phyloP scores from a whole-genome alignment of 495 filamentous ascomycete genomes.

The Hypoxylon lenormandii region DNA sequence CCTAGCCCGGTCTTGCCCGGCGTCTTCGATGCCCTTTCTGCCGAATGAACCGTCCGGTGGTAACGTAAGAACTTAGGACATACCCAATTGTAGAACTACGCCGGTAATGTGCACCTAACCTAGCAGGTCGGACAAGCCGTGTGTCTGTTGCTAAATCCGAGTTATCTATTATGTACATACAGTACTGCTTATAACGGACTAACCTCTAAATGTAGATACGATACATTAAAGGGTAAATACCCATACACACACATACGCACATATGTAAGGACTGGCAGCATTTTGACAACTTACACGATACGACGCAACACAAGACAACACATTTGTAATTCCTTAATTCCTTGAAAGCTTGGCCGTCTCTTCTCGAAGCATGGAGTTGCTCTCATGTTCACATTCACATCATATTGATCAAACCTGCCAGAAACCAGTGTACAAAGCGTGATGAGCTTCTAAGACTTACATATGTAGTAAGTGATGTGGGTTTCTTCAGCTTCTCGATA shows the following conservation, averaged over 20 bases:
- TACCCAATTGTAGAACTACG: not conserved
- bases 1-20: not conserved
- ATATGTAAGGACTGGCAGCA: not conserved
- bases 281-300: constrained; percentile 17
- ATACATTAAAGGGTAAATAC: not conserved
- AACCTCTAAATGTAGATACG: not conserved
- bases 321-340: constrained; percentile 41
- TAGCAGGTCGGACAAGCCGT: not conserved
- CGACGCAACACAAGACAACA: constrained; percentile 38
- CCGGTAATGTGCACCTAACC: not conserved
- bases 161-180: too few species aligned
- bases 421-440: too few species aligned
- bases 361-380: not conserved
- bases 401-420: not conserved
- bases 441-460: too few species aligned
- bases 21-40: too few species aligned
- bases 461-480: too few species aligned
- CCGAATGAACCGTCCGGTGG: not conserved
- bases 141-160: too few species aligned
- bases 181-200: not conserved
- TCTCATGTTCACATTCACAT: constrained; percentile 3
- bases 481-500: too few species aligned
- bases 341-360: not conserved
- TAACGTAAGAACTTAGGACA: not conserved
- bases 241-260: not conserved